A percentile compares a stretch with the other conserved stretches of the same genome.
These are phyloP conservation scores for Venturia oleaginea DNA, from an alignment of 2,329 filamentous ascomycete genomes.

Conservation along the genomic window DNA sequence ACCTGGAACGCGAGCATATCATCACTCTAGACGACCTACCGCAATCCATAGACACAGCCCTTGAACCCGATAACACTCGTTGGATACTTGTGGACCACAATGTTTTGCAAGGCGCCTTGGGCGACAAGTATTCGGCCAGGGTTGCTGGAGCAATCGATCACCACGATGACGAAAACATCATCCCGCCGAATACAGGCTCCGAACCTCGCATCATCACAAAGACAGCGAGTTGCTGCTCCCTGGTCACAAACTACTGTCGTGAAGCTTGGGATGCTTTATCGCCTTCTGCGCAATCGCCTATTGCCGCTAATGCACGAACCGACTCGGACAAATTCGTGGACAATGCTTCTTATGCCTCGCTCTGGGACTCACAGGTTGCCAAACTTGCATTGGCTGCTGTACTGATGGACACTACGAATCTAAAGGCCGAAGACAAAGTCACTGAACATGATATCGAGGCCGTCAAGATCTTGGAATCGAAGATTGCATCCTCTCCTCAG, in stretches of 20 bases:
- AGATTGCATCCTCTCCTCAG: slow-evolving; percentile 32
- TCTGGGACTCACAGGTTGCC: slow-evolving; percentile 49
- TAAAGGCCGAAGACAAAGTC: slow-evolving; percentile 48
- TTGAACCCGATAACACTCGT: slow-evolving; percentile 47
- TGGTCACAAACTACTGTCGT: slow-evolving; percentile 54
- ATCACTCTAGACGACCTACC: slow-evolving; percentile 55
- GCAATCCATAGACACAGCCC: slow-evolving; percentile 35
- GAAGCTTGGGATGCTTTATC: slow-evolving; percentile 48
- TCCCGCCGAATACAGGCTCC: slow-evolving; percentile 39
- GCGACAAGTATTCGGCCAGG: slow-evolving; percentile 39
- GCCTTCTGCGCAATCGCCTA: slow-evolving; percentile 31
- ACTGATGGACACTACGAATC: slow-evolving; percentile 45
- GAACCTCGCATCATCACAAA: slow-evolving; percentile 54
- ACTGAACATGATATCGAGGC: slow-evolving; percentile 52
- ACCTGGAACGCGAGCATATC: slow-evolving; percentile 51
- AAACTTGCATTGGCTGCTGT: slow-evolving; percentile 61
- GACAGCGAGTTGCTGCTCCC: slow-evolving; percentile 63
- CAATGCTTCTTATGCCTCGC: slow-evolving; percentile 27
- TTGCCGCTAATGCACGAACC: slow-evolving; percentile 31
- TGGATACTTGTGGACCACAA: slow-evolving; percentile 81
- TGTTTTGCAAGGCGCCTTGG: slow-evolving; percentile 54
- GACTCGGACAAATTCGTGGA: slow-evolving; percentile 26
- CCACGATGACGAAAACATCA: slow-evolving; percentile 59
- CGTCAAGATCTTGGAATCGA: slow-evolving; percentile 49
- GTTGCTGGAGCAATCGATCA: slow-evolving; percentile 67